Evolutionary conservation across 495 filamentous ascomycete species (phyloP).

Genomic region (Penicillium cosmopolitanum): DNA sequence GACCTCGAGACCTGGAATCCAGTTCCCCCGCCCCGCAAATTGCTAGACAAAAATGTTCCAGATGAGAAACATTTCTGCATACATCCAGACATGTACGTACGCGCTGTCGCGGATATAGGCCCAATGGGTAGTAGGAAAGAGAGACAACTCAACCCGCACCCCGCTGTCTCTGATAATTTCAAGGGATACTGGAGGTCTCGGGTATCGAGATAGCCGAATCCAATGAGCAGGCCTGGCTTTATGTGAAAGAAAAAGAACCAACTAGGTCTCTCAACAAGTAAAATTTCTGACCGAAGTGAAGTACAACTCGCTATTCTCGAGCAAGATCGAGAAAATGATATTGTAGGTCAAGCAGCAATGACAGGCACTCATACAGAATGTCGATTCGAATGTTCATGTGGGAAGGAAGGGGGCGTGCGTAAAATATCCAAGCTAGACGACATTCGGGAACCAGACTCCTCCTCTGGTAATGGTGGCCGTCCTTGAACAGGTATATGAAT

Average conservation of each 20-base stretch:
- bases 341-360: not conserved
- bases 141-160: not conserved
- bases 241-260: not conserved
- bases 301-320: not conserved
- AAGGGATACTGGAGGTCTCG: conserved; percentile 12
- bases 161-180: conserved; percentile 18
- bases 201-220: not conserved
- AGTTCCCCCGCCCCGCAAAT: not conserved
- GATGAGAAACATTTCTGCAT: conserved; percentile 6
- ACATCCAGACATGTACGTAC: conserved; percentile 12
- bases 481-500: not conserved
- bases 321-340: not conserved
- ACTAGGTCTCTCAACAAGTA: not conserved
- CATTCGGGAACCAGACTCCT: not conserved
- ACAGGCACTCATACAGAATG: not conserved
- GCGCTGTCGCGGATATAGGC: conserved; percentile 20
- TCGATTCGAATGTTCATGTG: not conserved
- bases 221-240: not conserved
- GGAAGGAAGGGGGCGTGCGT: not conserved
- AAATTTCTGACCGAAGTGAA: not conserved
- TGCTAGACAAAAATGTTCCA: not conserved
- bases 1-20: not conserved
- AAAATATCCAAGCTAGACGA: not conserved
- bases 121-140: conserved; percentile 7
- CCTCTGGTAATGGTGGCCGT: not conserved